These are phyloP conservation scores for Zygoascus sp. DNA, from an alignment of 1,139 yeast genomes.

Conservation along the genomic window DNA sequence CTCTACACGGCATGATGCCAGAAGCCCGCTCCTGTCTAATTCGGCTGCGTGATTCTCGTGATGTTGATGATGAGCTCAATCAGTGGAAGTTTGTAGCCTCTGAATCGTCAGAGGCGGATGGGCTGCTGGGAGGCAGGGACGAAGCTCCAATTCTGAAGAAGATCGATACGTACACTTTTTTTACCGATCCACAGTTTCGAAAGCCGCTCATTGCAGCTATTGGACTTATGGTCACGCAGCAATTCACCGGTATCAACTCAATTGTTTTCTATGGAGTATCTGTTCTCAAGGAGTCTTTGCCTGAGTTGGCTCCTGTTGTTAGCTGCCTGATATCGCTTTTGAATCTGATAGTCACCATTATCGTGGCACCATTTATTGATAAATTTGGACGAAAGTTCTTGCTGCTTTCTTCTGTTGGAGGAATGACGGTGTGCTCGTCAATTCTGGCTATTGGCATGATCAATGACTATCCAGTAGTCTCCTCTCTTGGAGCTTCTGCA, in stretches of 20 bases:
- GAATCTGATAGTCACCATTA: conserved; percentile 67
- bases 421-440: conserved; percentile 67
- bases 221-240: conserved; percentile 79
- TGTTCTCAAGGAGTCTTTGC: conserved; percentile 64
- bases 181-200: conserved; percentile 47
- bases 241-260: conserved; percentile 87
- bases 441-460: conserved; percentile 65
- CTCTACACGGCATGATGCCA: conserved; percentile 32
- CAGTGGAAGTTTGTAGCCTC: conserved; percentile 7
- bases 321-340: conserved; percentile 71
- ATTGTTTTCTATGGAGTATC: conserved; percentile 90
- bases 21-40: conserved; percentile 38
- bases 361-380: conserved; percentile 71
- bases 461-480: conserved; percentile 44
- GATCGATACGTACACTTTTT: conserved; percentile 39
- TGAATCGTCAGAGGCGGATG: conserved; percentile 7
- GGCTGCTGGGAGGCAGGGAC: conserved; percentile 9
- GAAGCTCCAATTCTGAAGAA: background rate
- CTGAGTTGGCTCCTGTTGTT: conserved; percentile 61
- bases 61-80: conserved; percentile 7
- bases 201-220: conserved; percentile 64
- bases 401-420: conserved; percentile 54
- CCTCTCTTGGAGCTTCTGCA: conserved; percentile 62
- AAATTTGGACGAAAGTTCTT: conserved; percentile 71
- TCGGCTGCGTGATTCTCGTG: conserved; percentile 29